These are phyloP conservation scores for Lichenothelia convexa DNA, from an alignment of 495 filamentous ascomycete genomes.

Conservation along the genomic window DNA sequence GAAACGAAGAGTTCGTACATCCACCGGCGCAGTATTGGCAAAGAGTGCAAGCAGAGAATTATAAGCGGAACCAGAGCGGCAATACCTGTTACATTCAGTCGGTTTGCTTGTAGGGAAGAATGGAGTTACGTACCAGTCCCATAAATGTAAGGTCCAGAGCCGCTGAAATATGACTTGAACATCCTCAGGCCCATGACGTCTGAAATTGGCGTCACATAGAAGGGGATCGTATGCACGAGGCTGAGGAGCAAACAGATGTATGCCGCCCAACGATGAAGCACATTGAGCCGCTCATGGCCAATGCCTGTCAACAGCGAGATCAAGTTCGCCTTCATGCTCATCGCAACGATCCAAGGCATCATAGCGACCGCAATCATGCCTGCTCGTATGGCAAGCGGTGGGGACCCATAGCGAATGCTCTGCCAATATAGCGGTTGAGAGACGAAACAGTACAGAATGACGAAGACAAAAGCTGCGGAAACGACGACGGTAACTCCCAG, in stretches of 20 bases:
- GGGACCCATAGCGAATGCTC: constrained; percentile 68
- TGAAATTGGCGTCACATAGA: constrained; percentile 76
- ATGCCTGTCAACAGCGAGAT: constrained; percentile 76
- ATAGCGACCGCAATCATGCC: constrained; percentile 90
- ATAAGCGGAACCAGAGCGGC: constrained; percentile 68
- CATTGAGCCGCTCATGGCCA: constrained; percentile 79
- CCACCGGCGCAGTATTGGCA: constrained; percentile 43
- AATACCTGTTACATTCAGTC: constrained; percentile 29
- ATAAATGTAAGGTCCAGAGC: constrained; percentile 50
- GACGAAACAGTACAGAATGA: constrained; percentile 63
- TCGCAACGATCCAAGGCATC: constrained; percentile 82
- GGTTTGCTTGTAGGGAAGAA: not conserved
- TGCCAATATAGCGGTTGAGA: constrained; percentile 72
- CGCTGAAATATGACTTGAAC: constrained; percentile 45
- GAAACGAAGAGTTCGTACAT: constrained; percentile 73
- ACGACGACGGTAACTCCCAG: constrained; percentile 48
- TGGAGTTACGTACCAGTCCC: constrained; percentile 39
- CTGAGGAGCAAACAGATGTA: constrained; percentile 72
- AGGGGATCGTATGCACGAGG: constrained; percentile 70
- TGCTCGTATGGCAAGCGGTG: constrained; percentile 71
- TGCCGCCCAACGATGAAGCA: constrained; percentile 84
- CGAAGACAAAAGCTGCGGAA: constrained; percentile 45
- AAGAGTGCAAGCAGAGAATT: constrained; percentile 68
- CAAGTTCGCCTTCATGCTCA: constrained; percentile 81
- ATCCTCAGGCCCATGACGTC: constrained; percentile 49